These are phyloP conservation scores for Boehmeria nivea DNA, from an alignment of 306 rosid genomes.

Conservation along the genomic window DNA sequence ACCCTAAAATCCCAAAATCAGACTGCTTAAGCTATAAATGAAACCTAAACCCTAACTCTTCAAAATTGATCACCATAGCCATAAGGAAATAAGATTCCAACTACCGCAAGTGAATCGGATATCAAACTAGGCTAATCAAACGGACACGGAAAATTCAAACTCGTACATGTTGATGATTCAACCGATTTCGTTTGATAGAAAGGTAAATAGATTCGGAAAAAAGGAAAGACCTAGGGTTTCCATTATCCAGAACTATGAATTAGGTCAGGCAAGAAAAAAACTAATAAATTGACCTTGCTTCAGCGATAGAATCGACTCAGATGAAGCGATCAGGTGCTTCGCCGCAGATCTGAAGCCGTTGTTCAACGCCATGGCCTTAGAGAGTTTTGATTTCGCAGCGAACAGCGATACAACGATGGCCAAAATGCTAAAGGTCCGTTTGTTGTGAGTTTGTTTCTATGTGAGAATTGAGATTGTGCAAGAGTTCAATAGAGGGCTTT, in stretches of 20 bases:
- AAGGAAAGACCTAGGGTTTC: neutral
- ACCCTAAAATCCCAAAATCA: neutral
- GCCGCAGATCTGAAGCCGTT: slow-evolving; percentile 17
- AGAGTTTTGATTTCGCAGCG: too few relatives aligned
- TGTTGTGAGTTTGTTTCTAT: too few relatives aligned
- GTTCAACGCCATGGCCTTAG: slow-evolving; percentile 16
- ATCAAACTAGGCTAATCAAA: neutral
- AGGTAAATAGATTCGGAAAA: neutral
- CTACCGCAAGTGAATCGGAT: neutral
- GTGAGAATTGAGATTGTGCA: too few relatives aligned
- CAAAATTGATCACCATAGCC: too few relatives aligned
- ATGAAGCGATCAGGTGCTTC: slow-evolving; percentile 6
- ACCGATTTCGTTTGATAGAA: neutral
- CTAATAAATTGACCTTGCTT: slow-evolving; percentile 2
- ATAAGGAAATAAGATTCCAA: neutral
- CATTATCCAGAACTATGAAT: neutral
- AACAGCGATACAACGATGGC: too few relatives aligned
- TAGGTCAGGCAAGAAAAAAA: neutral
- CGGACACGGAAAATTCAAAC: too few relatives aligned
- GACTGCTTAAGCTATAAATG: neutral
- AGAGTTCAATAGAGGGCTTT: too few relatives aligned
- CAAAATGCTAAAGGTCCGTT: too few relatives aligned
- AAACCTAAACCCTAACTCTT: neutral
- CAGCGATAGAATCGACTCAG: neutral
- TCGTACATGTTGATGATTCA: too few relatives aligned